Evolutionary conservation across 305 asterid species (phyloP).

Genomic region (Solanum hybrid): DNA sequence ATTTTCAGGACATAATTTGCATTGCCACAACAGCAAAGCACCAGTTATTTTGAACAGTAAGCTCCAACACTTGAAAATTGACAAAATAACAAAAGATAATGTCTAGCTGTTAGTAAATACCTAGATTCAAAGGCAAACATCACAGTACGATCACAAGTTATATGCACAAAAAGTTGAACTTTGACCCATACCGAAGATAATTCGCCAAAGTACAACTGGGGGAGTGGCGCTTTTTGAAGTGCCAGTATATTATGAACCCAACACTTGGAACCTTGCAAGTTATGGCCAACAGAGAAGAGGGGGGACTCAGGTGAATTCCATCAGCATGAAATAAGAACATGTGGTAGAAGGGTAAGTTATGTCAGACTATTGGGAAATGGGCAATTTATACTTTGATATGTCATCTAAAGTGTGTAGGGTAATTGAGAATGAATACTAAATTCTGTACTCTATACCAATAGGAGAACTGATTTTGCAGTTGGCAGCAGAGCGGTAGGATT

Average conservation of each 20-base stretch:
- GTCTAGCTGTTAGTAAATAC: not conserved
- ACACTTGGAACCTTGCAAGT: not conserved
- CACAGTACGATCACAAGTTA: not conserved
- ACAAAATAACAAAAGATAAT: not conserved
- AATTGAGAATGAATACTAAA: not conserved
- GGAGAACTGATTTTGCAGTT: not conserved
- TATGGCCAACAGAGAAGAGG: not conserved
- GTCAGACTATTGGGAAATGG: not conserved
- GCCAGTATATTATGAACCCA: not conserved
- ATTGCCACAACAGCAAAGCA: not conserved
- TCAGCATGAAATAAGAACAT: not conserved
- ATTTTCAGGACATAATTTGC: not conserved
- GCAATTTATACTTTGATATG: not conserved
- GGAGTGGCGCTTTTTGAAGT: not conserved
- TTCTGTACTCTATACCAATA: no score
- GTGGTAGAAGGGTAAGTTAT: not conserved
- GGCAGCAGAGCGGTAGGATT: not conserved
- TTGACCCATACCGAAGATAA: not conserved
- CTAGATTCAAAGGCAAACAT: not conserved
- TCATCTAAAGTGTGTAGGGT: not conserved
- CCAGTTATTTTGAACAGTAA: not conserved
- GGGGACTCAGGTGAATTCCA: not conserved
- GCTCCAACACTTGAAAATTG: not conserved
- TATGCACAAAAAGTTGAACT: not conserved
- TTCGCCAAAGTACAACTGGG: not conserved